Conservation (phyloP, 129 eudicot genomes). For the Kitagawia praeruptora region DNA sequence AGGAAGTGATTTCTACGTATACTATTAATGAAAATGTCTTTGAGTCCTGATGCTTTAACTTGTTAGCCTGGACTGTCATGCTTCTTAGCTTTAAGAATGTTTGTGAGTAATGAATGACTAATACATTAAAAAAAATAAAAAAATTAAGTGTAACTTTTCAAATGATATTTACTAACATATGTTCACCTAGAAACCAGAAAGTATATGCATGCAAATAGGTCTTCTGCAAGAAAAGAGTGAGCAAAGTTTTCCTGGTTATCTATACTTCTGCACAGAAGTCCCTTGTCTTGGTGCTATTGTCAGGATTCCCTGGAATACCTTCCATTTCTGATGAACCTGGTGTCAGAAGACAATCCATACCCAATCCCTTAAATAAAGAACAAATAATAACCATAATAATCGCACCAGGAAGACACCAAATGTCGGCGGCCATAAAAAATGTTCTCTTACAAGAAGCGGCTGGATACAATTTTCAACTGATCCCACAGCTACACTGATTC, state of each 20-base stretch:
- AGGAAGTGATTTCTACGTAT: too few species aligned
- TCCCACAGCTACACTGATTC: conserved; percentile 64
- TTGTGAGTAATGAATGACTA: background rate
- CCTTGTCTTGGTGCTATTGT: conserved; percentile 67
- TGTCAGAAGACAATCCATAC: background rate
- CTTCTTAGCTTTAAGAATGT: background rate
- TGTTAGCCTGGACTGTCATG: background rate
- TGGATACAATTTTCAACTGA: conserved; percentile 79
- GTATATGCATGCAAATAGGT: too few species aligned
- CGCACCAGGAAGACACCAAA: conserved; percentile 74
- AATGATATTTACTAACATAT: too few species aligned
- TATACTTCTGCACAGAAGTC: conserved; percentile 79
- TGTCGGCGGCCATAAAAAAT: conserved; percentile 59
- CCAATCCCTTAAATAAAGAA: background rate
- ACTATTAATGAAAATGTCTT: too few species aligned
- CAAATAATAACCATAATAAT: conserved; percentile 7
- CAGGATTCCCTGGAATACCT: conserved; percentile 77
- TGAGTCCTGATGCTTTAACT: too few species aligned
- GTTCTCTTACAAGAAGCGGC: conserved; percentile 43
- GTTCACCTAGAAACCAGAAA: too few species aligned
- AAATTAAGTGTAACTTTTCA: too few species aligned
- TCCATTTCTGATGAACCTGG: conserved; percentile 62
- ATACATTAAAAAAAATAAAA: too few species aligned
- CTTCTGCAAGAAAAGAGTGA: background rate
- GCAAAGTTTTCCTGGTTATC: conserved; percentile 20